Conservation (phyloP, 2,329 filamentous ascomycete genomes). For the Septoria linicola region DNA sequence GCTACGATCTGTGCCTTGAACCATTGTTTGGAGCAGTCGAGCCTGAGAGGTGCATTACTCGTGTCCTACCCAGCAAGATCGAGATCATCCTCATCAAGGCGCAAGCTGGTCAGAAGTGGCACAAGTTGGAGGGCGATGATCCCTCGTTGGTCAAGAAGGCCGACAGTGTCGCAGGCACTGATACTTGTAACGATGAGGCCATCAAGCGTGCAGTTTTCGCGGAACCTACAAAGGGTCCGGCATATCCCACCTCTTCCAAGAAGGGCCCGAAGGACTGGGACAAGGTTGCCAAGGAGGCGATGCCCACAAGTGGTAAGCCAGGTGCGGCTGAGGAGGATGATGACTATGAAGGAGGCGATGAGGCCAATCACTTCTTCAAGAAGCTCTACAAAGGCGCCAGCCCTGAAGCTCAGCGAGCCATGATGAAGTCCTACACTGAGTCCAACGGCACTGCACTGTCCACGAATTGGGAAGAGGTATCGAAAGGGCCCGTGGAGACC, state of each 20-base stretch:
- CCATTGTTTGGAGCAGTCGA: slow-evolving; percentile 69
- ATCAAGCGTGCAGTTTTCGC: slow-evolving; percentile 27
- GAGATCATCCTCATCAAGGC: slow-evolving; percentile 73
- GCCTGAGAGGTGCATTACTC: slow-evolving; percentile 57
- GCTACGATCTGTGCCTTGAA: slow-evolving; percentile 62
- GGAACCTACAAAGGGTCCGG: slow-evolving; percentile 46
- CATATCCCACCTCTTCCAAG: slow-evolving; percentile 84
- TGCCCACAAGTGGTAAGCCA: slow-evolving; percentile 23
- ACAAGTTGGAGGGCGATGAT: slow-evolving; percentile 53
- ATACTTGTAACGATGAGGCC: not conserved
- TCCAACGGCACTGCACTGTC: slow-evolving; percentile 91
- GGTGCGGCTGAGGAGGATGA: slow-evolving; percentile 45
- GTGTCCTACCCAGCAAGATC: slow-evolving; percentile 73
- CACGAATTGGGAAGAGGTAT: slow-evolving; percentile 87
- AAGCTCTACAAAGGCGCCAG: slow-evolving; percentile 75
- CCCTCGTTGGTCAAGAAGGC: slow-evolving; percentile 23
- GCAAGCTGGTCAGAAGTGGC: slow-evolving; percentile 66
- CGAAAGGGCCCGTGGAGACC: slow-evolving; percentile 67
- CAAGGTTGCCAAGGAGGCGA: slow-evolving; percentile 58
- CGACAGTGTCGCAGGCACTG: slow-evolving; percentile 4
- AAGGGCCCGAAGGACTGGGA: slow-evolving; percentile 91
- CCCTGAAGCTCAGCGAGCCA: slow-evolving; percentile 80
- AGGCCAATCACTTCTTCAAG: slow-evolving; percentile 85
- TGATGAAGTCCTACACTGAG: slow-evolving; percentile 97
- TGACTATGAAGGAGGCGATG: slow-evolving; percentile 56